Percentiles rank a stretch among this genome's conserved stretches.
Evolutionary conservation across 345 rosid species (phyloP).

Genomic region (Dovyalis caffra): DNA sequence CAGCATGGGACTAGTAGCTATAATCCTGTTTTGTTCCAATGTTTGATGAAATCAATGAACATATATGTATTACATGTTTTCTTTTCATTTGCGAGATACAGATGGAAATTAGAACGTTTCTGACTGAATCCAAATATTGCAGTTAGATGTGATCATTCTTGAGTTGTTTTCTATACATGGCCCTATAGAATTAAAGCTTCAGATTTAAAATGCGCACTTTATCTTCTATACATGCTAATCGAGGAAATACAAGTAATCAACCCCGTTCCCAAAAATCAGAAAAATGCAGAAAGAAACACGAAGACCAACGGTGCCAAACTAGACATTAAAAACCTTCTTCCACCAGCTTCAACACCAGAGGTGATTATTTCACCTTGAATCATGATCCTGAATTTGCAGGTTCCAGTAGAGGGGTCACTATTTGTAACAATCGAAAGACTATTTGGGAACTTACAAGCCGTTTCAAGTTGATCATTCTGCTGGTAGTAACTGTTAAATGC

Average conservation of each 20-base stretch:
- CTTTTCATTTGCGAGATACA: too few relatives aligned
- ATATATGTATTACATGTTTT: too few relatives aligned
- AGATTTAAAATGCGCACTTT: not conserved
- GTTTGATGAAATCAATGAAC: too few relatives aligned
- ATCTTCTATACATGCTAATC: not conserved
- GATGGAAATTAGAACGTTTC: too few relatives aligned
- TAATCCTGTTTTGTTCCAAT: too few relatives aligned
- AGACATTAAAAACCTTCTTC: conserved; percentile 7
- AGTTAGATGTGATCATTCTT: too few relatives aligned
- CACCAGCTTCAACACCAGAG: not conserved
- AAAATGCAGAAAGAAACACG: conserved; percentile 22
- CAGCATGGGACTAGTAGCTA: too few relatives aligned
- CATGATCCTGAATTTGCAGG: conserved; percentile 59
- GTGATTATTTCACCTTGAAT: conserved; percentile 24
- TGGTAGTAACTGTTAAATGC: conserved; percentile 70
- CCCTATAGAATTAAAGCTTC: not conserved
- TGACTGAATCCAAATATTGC: too few relatives aligned
- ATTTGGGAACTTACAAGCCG: conserved; percentile 54
- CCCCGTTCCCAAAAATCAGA: conserved; percentile 33
- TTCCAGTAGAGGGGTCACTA: conserved; percentile 51
- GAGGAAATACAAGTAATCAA: not conserved
- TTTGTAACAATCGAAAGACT: conserved; percentile 37
- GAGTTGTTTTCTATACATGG: too few relatives aligned
- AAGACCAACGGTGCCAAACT: conserved; percentile 12
- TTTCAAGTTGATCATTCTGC: conserved; percentile 49